phyloP scores from a whole-genome alignment of 108 stramenopile species.

The Craspedostauros australis region DNA sequence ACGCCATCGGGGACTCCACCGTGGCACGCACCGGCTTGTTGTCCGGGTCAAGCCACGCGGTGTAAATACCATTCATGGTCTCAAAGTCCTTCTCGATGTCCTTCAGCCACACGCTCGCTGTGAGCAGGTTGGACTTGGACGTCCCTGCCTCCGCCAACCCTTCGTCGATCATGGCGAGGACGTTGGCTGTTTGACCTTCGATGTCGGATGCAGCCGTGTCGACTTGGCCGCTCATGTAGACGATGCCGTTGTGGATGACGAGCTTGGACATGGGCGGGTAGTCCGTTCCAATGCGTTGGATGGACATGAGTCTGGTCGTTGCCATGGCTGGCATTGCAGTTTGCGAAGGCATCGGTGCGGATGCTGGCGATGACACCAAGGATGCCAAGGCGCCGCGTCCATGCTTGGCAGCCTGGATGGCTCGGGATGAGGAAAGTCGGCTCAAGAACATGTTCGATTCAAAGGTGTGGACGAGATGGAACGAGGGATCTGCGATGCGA shows the following conservation, averaged over 20 bases:
- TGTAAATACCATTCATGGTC: slow-evolving; percentile 60
- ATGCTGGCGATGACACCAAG: too few relatives aligned
- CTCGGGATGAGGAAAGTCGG: too few relatives aligned
- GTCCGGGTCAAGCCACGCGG: slow-evolving; percentile 54
- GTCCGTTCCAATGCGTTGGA: neutral
- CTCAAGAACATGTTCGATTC: too few relatives aligned
- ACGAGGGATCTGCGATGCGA: too few relatives aligned
- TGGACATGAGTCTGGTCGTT: neutral
- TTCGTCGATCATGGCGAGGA: slow-evolving; percentile 48
- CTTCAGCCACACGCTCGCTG: slow-evolving; percentile 61
- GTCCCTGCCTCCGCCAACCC: slow-evolving; percentile 56
- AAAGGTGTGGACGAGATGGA: too few relatives aligned
- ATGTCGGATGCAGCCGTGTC: slow-evolving; percentile 33
- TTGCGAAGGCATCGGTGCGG: too few relatives aligned
- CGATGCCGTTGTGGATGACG: slow-evolving; percentile 43
- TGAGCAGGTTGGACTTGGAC: slow-evolving; percentile 47
- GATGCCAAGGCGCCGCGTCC: too few relatives aligned
- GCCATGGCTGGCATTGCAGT: too few relatives aligned
- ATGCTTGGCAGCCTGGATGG: too few relatives aligned
- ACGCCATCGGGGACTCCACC: slow-evolving; percentile 56
- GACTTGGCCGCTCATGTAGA: slow-evolving; percentile 39
- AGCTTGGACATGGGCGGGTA: slow-evolving; percentile 30
- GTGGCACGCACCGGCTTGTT: slow-evolving; percentile 65
- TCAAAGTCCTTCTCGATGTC: slow-evolving; percentile 53
- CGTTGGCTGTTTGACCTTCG: slow-evolving; percentile 38